Evolutionary conservation across 306 rosid genomes (phyloP), one percentile per base, ranked within the genome.

Genomic region (Medicago ruthenica): DNA sequence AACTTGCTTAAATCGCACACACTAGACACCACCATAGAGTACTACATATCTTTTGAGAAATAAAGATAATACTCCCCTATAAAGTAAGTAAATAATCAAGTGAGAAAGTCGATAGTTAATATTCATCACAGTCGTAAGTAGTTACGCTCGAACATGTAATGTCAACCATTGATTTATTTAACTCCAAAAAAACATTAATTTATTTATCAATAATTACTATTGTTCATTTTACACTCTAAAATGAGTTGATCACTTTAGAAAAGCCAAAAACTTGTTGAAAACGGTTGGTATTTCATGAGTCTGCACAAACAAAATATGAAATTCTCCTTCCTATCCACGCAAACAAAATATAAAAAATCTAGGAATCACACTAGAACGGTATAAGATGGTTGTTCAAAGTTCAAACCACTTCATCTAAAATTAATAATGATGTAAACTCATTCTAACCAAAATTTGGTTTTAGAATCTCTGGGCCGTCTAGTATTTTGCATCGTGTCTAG

Each of bases 241-340:
- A 48, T 48, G 20, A 48, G 4, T 44, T 44, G 14, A 44, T 44
- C 14, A 3, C 13, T 42, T 45, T 45, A 45, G 50, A 45, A 15
- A 47, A 12, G 54, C 54, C 54, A 14, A 14, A 14, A 14, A 14
- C 50, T 47, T 16, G 17, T 15, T 47, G 15, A 47, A 47, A 47
- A 14, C 2, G 5, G 54, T 2, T 48, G 31, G 31, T 27, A 27
- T 27, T 58, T 17, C 9, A n/a, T 34, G 53, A 66, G 41, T 24
- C 70, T 70, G 45, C 36, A 15, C 36, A 74, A 57, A 73, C 74
- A 73, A 36, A 44, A 67, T 68, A 47, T 80, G 71, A 79, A 64
- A 65, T 20, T 80, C 45, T 20, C 8, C 53, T 54, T n/a, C 12
- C 18, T 22, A 68, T 36, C 59, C 76, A 68, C 5, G 20, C 40